Percentiles rank a stretch among this genome's conserved stretches.
phyloP scores from a whole-genome alignment of 352 stramenopile species.

The Globisporangium perplexum region DNA sequence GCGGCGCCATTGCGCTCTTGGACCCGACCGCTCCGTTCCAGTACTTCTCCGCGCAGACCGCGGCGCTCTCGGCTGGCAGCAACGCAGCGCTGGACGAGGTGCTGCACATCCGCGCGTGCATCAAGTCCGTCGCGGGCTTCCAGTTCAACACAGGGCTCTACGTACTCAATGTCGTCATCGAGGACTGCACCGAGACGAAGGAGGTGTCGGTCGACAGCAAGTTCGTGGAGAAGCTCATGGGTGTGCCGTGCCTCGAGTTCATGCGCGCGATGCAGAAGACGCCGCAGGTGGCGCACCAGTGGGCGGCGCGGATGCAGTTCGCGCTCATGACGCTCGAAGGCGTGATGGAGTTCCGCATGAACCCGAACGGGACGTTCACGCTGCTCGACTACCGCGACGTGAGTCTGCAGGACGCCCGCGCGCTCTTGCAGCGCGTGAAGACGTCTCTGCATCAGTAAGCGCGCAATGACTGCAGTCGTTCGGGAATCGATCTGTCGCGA shows the following conservation, averaged over 20 bases:
- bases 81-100: constrained; percentile 17
- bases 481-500: too few relatives aligned
- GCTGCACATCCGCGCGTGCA: constrained; percentile 58
- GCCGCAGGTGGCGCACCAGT: constrained; percentile 42
- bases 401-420: constrained; percentile 22
- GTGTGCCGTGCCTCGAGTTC: constrained; percentile 64
- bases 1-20: background rate
- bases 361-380: constrained; percentile 28
- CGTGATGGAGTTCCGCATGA: constrained; percentile 50
- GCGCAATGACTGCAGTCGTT: background rate
- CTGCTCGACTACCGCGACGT: constrained; percentile 50
- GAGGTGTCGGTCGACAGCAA: constrained; percentile 42
- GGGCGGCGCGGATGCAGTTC: constrained; percentile 76
- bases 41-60: constrained; percentile 36
- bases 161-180: constrained; percentile 63
- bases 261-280: constrained; percentile 62
- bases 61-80: constrained; percentile 12
- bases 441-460: constrained; percentile 3
- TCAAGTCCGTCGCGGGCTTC: constrained; percentile 83
- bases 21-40: constrained; percentile 34
- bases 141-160: constrained; percentile 71
- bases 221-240: constrained; percentile 71
- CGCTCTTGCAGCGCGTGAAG: constrained; percentile 43
- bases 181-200: constrained; percentile 66
- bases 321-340: constrained; percentile 77